Percentiles rank a stretch among this genome's conserved stretches.
Evolutionary conservation across 768 basidiomycete genomes (phyloP).

Genomic region (Suillus plorans): DNA sequence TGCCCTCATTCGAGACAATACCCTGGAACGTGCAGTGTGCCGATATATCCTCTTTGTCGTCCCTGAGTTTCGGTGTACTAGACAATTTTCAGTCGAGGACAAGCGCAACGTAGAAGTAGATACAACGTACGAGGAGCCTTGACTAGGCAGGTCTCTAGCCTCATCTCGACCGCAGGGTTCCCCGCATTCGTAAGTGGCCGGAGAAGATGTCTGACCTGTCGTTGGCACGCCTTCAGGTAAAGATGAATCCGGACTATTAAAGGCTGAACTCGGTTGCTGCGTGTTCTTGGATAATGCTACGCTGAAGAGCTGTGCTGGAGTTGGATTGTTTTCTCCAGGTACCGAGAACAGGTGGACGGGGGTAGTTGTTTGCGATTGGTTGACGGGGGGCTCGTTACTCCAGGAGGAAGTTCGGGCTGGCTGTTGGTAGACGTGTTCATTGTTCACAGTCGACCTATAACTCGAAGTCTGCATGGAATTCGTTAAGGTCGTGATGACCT

Average conservation of each 20-base stretch:
- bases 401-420: background rate
- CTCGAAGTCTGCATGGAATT: background rate
- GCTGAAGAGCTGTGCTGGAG: background rate
- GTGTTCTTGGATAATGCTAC: background rate
- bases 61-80: background rate
- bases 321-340: background rate
- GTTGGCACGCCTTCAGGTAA: background rate
- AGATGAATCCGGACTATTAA: background rate
- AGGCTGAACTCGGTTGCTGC: background rate
- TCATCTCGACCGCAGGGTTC: background rate
- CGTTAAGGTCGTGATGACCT: background rate
- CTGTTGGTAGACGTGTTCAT: background rate
- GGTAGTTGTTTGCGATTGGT: background rate
- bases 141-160: background rate
- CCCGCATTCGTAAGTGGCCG: background rate
- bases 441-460: background rate
- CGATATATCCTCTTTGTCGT: background rate
- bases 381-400: background rate
- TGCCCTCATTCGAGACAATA: background rate
- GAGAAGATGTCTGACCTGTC: background rate
- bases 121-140: background rate
- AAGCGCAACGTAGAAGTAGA: background rate
- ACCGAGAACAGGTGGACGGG: background rate
- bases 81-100: background rate
- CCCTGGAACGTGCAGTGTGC: background rate